Evolutionary conservation across 1,139 yeast genomes (phyloP), one percentile per base, ranked within the genome.

Genomic region (Lodderomyces jiufengensis): DNA sequence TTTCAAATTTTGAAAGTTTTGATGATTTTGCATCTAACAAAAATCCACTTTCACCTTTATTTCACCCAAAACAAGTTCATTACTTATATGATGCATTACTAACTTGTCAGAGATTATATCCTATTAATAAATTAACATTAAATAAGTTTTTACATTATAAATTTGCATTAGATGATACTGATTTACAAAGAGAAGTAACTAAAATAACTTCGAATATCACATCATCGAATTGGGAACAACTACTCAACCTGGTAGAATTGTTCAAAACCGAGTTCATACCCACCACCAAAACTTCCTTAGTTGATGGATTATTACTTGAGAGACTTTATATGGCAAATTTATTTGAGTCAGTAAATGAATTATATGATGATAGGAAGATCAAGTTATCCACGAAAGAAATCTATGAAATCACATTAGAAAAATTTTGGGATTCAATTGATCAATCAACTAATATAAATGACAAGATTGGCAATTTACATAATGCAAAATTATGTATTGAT

Each of bases 381-480:
- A 55, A 52, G 5, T 38, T 51, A 2, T 23, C 56, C 3, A 36
- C 43, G 2, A 47, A 49, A 13, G 38, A 36, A 2, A 48, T 54
- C 9, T 56, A 48, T 28, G 48, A 51, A 4, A 43, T 61, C 11
- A 42, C 61, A 1, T 29, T 49, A 14, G 56, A 65, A 27, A 66
- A 72, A 47, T 75, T 77, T 40, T 80, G 85, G 85, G 67, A 61
- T 15, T 68, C 70, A 30, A 73, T 74, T 46, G 68, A 73, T 40
- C 56, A 55, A 20, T 77, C 85, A 0, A 53, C 70, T 0, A 73
- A 64, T 44, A 69, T 81, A 14, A 71, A 76, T 39, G 72, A 66
- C 8, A 57, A 59, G 8, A 57, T 64, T 25, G 82, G 81, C 0
- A 68, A 63, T 26, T 54, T 79, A 37, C 55, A 55, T 29, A 61